Percentiles rank a stretch among this genome's conserved stretches.
phyloP scores from a whole-genome alignment of 805 yeast species.

The Yamadazyma tumulicola region DNA sequence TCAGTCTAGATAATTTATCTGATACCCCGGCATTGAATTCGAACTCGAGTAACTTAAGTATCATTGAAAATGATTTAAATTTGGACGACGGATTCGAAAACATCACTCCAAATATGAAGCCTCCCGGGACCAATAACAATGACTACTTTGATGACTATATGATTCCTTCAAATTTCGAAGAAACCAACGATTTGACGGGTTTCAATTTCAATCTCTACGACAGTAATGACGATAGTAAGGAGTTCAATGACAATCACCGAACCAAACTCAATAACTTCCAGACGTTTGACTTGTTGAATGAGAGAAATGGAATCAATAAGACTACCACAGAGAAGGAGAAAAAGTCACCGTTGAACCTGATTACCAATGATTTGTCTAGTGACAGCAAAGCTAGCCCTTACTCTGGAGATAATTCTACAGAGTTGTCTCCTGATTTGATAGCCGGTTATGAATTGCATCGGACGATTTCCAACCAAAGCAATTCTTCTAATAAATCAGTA shows the following conservation, averaged over 20 bases:
- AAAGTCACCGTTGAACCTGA: constrained; percentile 6
- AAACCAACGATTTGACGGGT: constrained; percentile 15
- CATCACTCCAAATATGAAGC: constrained; percentile 32
- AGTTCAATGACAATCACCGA: neutral
- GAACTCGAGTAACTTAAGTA: constrained; percentile 5
- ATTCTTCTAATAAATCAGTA: constrained; percentile 12
- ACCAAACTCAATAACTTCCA: neutral
- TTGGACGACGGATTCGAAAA: constrained; percentile 12
- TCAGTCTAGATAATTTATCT: constrained; percentile 9
- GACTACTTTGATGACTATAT: constrained; percentile 14
- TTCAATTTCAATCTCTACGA: constrained; percentile 17
- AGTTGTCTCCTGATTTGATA: neutral
- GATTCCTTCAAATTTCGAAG: constrained; percentile 11
- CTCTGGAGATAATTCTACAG: neutral
- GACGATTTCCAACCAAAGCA: constrained; percentile 12
- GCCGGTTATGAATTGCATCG: constrained; percentile 2
- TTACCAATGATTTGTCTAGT: constrained; percentile 5
- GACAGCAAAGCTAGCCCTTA: constrained; percentile 2
- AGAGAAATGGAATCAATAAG: neutral
- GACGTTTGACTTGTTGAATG: constrained; percentile 2
- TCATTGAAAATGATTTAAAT: constrained; percentile 11
- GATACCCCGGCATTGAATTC: constrained; percentile 1
- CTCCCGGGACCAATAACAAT: constrained; percentile 20
- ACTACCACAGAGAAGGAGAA: constrained; percentile 1
- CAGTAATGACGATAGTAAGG: constrained; percentile 3